These are phyloP conservation scores for Linaria vulgaris DNA, from an alignment of 257 asterid genomes.

Conservation along the genomic window DNA sequence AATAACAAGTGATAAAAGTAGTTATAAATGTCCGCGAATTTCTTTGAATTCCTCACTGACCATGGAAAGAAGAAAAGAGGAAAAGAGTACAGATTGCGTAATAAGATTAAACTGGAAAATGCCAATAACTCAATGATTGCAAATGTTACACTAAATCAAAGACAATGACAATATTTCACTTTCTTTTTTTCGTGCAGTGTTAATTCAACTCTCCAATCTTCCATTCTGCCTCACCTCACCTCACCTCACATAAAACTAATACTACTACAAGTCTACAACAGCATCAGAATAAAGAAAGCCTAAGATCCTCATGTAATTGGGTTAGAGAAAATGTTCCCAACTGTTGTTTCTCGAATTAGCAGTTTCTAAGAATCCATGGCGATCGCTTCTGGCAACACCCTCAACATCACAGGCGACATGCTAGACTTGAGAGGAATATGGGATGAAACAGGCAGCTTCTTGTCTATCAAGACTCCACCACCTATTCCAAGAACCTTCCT, in stretches of 20 bases:
- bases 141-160: background rate
- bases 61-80: too few relatives aligned
- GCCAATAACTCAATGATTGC: conserved; percentile 2
- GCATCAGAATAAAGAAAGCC: background rate
- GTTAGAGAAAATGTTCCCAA: conserved; percentile 5
- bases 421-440: conserved; percentile 33
- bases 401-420: conserved; percentile 36
- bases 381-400: conserved; percentile 36
- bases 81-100: too few relatives aligned
- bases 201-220: background rate
- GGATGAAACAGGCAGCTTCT: conserved; percentile 34
- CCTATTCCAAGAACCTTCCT: conserved; percentile 46
- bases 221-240: background rate
- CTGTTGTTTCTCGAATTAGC: background rate
- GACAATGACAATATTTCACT: background rate
- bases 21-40: too few relatives aligned
- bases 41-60: too few relatives aligned
- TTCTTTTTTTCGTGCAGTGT: conserved; percentile 2
- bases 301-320: background rate
- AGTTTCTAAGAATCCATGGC: conserved; percentile 25
- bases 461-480: conserved; percentile 35
- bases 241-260: background rate
- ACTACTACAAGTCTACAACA: conserved; percentile 1
- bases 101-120: background rate
- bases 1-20: too few relatives aligned